Evolutionary conservation across 176 grass and related monocot species (phyloP).

Genomic region (Carex littledalei): DNA sequence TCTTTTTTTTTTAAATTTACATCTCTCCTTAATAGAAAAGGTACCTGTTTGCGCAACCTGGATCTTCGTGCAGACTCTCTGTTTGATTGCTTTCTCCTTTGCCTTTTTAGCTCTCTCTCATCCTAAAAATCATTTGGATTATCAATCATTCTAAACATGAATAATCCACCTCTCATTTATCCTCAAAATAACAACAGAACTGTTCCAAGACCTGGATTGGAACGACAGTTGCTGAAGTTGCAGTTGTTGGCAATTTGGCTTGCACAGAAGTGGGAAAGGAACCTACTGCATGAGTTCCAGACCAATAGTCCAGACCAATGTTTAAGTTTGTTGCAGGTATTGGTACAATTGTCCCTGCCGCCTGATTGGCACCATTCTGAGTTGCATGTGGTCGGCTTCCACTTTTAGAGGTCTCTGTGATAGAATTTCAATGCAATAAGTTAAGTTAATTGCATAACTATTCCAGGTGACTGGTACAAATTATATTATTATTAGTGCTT

Average conservation of each 20-base stretch:
- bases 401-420: slow-evolving; percentile 6
- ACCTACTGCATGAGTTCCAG: slow-evolving; percentile 2
- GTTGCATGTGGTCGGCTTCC: background rate
- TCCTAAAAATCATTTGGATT: slow-evolving; percentile 43
- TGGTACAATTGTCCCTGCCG: background rate
- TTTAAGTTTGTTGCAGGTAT: slow-evolving; percentile 23
- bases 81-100: slow-evolving; percentile 93
- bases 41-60: slow-evolving; percentile 84
- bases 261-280: slow-evolving; percentile 23
- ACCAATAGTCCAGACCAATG: slow-evolving; percentile 23
- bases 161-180: background rate
- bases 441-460: background rate
- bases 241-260: slow-evolving; percentile 22
- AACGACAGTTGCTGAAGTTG: slow-evolving; percentile 25
- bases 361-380: slow-evolving; percentile 12
- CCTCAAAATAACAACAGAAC: slow-evolving; percentile 4
- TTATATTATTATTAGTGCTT: background rate
- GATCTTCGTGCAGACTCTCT: slow-evolving; percentile 94
- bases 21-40: background rate
- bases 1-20: background rate
- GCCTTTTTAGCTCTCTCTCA: slow-evolving; percentile 88
- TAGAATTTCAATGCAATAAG: background rate
- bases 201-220: slow-evolving; percentile 19
- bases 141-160: background rate
- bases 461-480: background rate